Evolutionary conservation across 768 basidiomycete genomes (phyloP).

Genomic region (Rhodotorula babjevae): DNA sequence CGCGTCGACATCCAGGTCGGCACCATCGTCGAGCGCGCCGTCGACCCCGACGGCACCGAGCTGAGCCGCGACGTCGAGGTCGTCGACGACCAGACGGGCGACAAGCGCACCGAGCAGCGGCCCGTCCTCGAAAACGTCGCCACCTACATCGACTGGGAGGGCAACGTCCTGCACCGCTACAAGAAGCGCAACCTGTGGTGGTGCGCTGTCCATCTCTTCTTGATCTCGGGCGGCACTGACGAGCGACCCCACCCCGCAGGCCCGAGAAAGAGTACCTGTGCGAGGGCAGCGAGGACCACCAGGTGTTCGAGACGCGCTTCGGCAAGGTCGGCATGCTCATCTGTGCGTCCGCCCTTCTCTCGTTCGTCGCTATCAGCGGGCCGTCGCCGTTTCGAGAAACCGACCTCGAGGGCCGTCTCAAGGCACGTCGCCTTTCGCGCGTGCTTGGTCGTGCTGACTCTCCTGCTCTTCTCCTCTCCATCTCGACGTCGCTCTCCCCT

Average conservation of each 20-base stretch:
- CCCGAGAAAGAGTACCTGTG: conserved; percentile 40
- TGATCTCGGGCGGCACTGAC: too few relatives aligned
- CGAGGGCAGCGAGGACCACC: conserved; percentile 29
- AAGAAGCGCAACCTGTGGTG: conserved; percentile 14
- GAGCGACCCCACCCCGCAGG: too few relatives aligned
- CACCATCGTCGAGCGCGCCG: conserved; percentile 40
- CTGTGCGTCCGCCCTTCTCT: conserved; percentile 32
- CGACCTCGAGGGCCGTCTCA: too few relatives aligned
- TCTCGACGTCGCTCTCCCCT: not conserved
- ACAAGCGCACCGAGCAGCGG: conserved; percentile 1
- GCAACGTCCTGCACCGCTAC: conserved; percentile 34
- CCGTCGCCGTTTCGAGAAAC: too few relatives aligned
- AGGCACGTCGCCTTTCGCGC: too few relatives aligned
- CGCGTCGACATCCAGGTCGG: conserved; percentile 40
- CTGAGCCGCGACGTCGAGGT: conserved; percentile 1
- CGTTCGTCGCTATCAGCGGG: too few relatives aligned
- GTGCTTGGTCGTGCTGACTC: too few relatives aligned
- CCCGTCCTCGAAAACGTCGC: conserved; percentile 38
- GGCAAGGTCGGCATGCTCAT: conserved; percentile 36
- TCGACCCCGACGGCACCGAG: conserved; percentile 10
- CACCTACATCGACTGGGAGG: conserved; percentile 36
- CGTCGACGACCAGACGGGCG: not conserved
- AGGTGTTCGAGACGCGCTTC: conserved; percentile 40
- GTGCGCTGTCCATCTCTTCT: not conserved
- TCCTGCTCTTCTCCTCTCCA: not conserved